Evolutionary conservation across 179 eudicot genomes (phyloP), one percentile per base, ranked within the genome.

Genomic region (Drosera spatulata): DNA sequence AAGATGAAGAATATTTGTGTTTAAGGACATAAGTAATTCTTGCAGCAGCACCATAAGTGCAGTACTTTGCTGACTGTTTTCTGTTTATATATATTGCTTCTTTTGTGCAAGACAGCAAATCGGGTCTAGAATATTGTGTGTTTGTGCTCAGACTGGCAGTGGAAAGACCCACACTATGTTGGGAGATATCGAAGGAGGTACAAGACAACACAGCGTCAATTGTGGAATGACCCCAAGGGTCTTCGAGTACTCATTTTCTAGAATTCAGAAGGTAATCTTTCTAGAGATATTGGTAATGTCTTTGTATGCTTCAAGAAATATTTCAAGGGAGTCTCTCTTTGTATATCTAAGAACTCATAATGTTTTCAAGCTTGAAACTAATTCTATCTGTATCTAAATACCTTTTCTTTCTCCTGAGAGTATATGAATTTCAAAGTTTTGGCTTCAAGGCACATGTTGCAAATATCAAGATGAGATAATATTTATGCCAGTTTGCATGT

Each of bases 211-310:
- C 54, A 90, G 97, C 71, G 91, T 85, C 48, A 91, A 94, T 50
- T 83, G 96, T 71, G 99, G 99, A 52, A 94, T 94, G 97, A 94
- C 99, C 5, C 99, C 99, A 47, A 77, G 99, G 73, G 96, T 94
- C 10, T 94, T 94, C 63, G 99, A 94, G 69, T 85, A 81, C 64
- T 73, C 90, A 67, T 94, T 94, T 73, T 70, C 99, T 62, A 85
- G 99, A 74, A 90, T 94, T 55, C 96, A 94, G 61, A 94, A 87
- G 97, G 99, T 94, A 79, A 43, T 43, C 50, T 44, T 51, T 51
- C 49, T 68, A 51, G 49, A 22, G 33, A 22, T 22, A 22, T 22
- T 22, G 33, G 33, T 22, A 22, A 43, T 43, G 8, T 43, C 2
- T 4, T 43, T 43, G 45, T 4, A 7, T 7, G 5, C 45, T 43